phyloP scores from a whole-genome alignment of 139 green algal genomes.

The Asterochloris erici region DNA sequence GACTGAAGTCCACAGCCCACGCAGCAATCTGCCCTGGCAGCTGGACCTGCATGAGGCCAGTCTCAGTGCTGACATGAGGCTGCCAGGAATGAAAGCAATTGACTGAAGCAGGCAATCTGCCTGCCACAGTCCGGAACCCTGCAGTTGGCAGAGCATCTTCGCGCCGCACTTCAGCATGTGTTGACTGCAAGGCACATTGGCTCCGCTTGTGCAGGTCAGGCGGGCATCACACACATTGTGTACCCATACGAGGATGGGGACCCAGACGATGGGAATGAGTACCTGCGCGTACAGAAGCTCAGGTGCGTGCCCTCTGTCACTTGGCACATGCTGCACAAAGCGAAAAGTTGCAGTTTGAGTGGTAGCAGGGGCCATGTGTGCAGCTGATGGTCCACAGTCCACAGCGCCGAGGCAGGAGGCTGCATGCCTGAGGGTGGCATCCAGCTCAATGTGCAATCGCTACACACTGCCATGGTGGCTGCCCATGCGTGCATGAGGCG shows the following conservation, averaged over 20 bases:
- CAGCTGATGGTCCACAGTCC: too few species aligned
- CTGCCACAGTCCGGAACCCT: background rate
- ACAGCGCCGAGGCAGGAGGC: background rate
- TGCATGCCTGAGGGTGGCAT: background rate
- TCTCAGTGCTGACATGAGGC: background rate
- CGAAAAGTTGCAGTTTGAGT: too few species aligned
- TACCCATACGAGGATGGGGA: constrained; percentile 66
- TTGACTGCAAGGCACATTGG: background rate
- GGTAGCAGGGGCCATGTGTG: too few species aligned
- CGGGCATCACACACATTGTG: constrained; percentile 68
- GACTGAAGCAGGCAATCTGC: background rate
- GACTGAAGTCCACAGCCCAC: too few species aligned
- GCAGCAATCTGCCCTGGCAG: background rate
- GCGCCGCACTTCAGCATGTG: too few species aligned
- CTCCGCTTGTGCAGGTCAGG: constrained; percentile 34
- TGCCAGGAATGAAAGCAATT: background rate
- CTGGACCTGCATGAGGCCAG: background rate
- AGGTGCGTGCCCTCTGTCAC: constrained; percentile 18
- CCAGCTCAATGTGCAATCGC: background rate
- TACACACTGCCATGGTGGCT: background rate
- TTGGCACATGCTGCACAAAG: background rate
- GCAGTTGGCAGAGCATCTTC: constrained; percentile 1
- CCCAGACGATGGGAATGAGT: constrained; percentile 67
- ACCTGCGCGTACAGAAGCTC: constrained; percentile 61
- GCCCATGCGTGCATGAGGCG: background rate